Base-by-base conservation (phyloP, 805 yeast species). In the Millerozyma miso region DNA sequence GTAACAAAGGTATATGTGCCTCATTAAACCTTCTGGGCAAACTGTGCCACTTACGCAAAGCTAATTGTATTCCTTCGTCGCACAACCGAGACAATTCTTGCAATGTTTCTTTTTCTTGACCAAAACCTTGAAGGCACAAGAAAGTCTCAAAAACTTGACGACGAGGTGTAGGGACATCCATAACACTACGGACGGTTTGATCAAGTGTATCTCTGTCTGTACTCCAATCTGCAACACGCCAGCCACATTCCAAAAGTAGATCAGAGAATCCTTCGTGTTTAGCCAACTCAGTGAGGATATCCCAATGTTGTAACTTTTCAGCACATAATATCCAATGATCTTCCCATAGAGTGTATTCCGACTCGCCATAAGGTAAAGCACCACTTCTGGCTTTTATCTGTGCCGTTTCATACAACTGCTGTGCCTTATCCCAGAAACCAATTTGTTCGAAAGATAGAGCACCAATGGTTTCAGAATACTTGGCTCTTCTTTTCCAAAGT, bases 201-300 rank as follows among this genome's bases (percentile, higher is more conserved):
- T 90, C 97, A 32, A 93, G 69, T 0, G 98, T 93, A 50, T 91
- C 98, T 49, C 90, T 77, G 56, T 95, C 99, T 6, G 95, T 83
- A 46, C 83, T 84, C 99, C 99, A 93, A 57, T 93, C 98, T 5
- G 99, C 97, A 33, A 93, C 95, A 56, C 99, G 76, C 99, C 99
- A 93, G 32, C 98, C 99, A 74, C 99, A 95, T 62, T 93, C 99
- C n/a, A 93, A 71, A 19, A 95, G 67, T 50, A 93, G 71, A 56
- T 93, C 99, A 0, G 97, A 89, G 59, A 91, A 95, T 0, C 97
- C 97, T 70, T 95, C 99, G 57, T 95, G 98, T 54, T 91, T 89
- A 2, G 99, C 97, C 23, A 95, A 72, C 55, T 93, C 99, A 0
- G 99, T 91, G 45, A 93, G 71, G 38, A 93, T 84, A 58, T 93